Conservation (phyloP, 331 rosid species). For the Rosa hybrid region DNA sequence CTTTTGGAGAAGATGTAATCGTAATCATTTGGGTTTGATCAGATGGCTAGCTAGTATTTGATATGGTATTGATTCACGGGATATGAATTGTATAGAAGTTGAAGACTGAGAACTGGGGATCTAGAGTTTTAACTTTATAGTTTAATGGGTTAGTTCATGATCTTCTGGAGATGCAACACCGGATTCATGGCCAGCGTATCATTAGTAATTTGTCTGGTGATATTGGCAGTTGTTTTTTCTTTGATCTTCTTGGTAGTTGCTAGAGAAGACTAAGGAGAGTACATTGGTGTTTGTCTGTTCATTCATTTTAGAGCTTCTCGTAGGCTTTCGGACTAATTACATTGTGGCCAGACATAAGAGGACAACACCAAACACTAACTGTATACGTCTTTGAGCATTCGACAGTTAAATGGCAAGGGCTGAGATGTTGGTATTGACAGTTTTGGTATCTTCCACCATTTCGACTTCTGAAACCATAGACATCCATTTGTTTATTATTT, state of each 20-base stretch:
- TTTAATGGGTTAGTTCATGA: constrained; percentile 17
- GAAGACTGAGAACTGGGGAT: not conserved
- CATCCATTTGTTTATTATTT: not conserved
- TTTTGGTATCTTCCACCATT: constrained; percentile 6
- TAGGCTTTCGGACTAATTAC: not conserved
- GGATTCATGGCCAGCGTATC: constrained; percentile 18
- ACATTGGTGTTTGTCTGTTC: not conserved
- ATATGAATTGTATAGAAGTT: constrained; percentile 1
- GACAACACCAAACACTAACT: not conserved
- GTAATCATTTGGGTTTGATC: constrained; percentile 31
- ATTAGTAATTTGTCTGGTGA: not conserved
- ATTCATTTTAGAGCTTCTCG: not conserved
- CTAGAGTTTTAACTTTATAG: not conserved
- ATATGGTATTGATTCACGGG: not conserved
- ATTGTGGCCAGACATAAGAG: not conserved
- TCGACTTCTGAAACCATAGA: not conserved
- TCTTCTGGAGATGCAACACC: constrained; percentile 26
- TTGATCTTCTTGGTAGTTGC: not conserved
- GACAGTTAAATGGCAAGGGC: not conserved
- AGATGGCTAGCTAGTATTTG: constrained; percentile 30
- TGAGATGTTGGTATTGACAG: not conserved
- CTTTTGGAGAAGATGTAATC: not conserved
- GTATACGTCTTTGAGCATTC: not conserved
- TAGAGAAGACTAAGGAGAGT: not conserved
- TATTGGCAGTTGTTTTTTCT: not conserved